Conservation (phyloP, 2,329 filamentous ascomycete species). For the Ascomycota sp. region DNA sequence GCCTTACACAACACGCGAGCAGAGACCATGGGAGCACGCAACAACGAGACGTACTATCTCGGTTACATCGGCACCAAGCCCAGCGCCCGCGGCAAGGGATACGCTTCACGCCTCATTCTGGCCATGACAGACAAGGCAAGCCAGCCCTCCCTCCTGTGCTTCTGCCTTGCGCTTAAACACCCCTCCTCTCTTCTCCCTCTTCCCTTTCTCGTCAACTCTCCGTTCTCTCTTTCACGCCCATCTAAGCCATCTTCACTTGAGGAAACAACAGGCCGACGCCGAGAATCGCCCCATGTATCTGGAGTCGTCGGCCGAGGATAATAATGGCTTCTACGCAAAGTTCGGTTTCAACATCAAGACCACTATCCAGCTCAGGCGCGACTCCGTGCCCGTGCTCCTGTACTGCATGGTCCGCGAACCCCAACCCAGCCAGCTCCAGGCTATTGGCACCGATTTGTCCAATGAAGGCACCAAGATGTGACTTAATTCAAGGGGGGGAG, state of each 20-base stretch:
- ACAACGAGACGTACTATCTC: conserved; percentile 56
- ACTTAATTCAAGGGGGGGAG: too few relatives aligned
- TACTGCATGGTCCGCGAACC: conserved; percentile 74
- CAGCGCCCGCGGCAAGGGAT: conserved; percentile 48
- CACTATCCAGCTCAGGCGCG: conserved; percentile 41
- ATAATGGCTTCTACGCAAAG: conserved; percentile 52
- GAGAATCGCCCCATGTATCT: conserved; percentile 54
- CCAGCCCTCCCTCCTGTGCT: too few relatives aligned
- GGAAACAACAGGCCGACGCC: conserved; percentile 52
- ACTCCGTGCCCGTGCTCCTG: conserved; percentile 37
- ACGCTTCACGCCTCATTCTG: conserved; percentile 49
- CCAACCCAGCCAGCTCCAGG: conserved; percentile 10
- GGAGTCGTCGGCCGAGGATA: conserved; percentile 51
- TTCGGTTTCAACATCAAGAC: conserved; percentile 50
- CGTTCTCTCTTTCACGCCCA: too few relatives aligned
- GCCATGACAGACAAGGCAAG: conserved; percentile 43
- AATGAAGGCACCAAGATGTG: conserved; percentile 2
- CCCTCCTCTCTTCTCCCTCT: neutral
- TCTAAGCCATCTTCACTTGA: too few relatives aligned
- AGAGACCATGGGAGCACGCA: conserved; percentile 44
- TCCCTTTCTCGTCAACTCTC: too few relatives aligned
- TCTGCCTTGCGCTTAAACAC: too few relatives aligned
- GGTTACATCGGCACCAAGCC: conserved; percentile 66
- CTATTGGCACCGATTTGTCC: conserved; percentile 2
- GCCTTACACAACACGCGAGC: conserved; percentile 54